These are phyloP conservation scores for Mycena latifolia DNA, from an alignment of 768 basidiomycete genomes.

Conservation along the genomic window DNA sequence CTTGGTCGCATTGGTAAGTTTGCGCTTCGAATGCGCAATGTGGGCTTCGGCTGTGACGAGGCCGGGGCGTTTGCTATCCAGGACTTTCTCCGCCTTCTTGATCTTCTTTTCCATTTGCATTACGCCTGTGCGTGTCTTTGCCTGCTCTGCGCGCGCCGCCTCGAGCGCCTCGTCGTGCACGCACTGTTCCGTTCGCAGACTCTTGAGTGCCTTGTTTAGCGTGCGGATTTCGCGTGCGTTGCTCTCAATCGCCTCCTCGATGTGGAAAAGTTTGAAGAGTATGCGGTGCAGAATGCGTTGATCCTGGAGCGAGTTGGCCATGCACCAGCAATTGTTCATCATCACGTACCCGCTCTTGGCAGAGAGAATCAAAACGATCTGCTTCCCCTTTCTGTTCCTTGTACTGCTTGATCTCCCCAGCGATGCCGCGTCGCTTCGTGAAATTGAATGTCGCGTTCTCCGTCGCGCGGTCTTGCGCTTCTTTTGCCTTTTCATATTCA, in stretches of 20 bases:
- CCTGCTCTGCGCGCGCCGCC: constrained; percentile 82
- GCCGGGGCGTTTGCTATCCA: constrained; percentile 92
- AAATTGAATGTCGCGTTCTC: constrained; percentile 97
- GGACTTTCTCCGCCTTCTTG: constrained; percentile 90
- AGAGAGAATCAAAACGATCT: constrained; percentile 84
- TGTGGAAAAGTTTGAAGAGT: constrained; percentile 91
- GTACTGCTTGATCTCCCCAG: constrained; percentile 96
- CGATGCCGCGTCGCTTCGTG: constrained; percentile 91
- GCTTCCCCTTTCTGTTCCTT: constrained; percentile 97
- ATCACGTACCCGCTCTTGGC: constrained; percentile 74
- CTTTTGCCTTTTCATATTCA: constrained; percentile 92
- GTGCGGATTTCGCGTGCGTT: constrained; percentile 78
- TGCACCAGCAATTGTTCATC: constrained; percentile 1
- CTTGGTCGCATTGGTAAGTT: constrained; percentile 76
- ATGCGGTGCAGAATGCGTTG: constrained; percentile 85
- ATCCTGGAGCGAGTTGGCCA: constrained; percentile 62
- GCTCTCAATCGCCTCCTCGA: constrained; percentile 83
- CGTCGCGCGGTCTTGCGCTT: constrained; percentile 89
- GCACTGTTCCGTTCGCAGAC: constrained; percentile 76
- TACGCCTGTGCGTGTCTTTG: constrained; percentile 78
- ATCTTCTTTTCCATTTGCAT: constrained; percentile 89
- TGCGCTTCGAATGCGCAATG: constrained; percentile 87
- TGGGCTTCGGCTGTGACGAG: constrained; percentile 88
- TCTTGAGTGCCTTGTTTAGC: constrained; percentile 79
- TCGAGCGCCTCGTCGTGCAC: constrained; percentile 80